phyloP scores from a whole-genome alignment of 2,329 filamentous ascomycete genomes.

The Aureobasidium subglaciale region DNA sequence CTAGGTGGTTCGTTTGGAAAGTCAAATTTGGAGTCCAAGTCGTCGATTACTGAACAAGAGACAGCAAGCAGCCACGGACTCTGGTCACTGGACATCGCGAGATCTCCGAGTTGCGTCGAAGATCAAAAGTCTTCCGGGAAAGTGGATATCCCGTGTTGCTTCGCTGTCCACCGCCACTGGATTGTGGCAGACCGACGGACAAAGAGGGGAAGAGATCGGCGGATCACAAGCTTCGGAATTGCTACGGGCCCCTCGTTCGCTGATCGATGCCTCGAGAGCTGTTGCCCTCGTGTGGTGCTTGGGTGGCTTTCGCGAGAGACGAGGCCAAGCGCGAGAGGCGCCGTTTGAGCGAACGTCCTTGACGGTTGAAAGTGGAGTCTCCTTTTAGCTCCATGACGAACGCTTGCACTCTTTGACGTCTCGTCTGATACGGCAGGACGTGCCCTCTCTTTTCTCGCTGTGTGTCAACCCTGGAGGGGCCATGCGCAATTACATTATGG shows the following conservation, averaged over 20 bases:
- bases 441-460: background rate
- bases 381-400: conserved; percentile 3
- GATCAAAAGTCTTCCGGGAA: conserved; percentile 2
- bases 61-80: background rate
- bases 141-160: conserved; percentile 1
- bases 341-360: conserved; percentile 1
- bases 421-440: conserved; percentile 14
- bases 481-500: background rate
- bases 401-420: conserved; percentile 2
- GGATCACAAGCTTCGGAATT: conserved; percentile 8
- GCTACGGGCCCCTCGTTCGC: conserved; percentile 5
- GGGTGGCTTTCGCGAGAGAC: conserved; percentile 6
- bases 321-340: background rate
- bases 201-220: conserved; percentile 1
- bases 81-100: background rate
- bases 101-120: conserved; percentile 2
- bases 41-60: background rate
- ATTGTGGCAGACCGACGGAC: background rate
- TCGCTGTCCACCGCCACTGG: conserved; percentile 10
- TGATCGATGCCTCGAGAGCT: conserved; percentile 9
- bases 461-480: background rate
- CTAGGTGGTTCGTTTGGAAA: conserved; percentile 5
- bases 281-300: conserved; percentile 11
- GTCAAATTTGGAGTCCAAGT: background rate
- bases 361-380: conserved; percentile 1